Base-by-base conservation (phyloP, 306 rosid species). In the Quercus robur region DNA sequence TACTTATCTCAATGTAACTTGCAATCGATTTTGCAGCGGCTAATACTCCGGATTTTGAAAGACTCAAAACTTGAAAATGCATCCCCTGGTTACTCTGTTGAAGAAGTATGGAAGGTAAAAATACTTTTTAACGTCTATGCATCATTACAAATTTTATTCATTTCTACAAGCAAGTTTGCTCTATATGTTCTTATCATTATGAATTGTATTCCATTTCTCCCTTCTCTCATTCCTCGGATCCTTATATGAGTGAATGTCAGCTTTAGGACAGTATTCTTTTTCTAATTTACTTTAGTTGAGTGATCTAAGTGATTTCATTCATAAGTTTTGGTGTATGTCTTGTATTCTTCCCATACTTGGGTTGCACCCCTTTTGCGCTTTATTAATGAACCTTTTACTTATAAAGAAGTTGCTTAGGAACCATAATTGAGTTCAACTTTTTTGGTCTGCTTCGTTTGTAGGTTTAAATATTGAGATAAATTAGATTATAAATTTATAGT, bases 41-140 rank as follows among this genome's bases (percentile, higher is more conserved):
- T 95, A 77, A 44, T 95, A 73, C 87, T 81, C 69, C 86, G 81
- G 77, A 82, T 88, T 75, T 73, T 87, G 79, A 88, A 77, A 71
- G 89, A 84, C 63, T 77, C 15, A 77, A 74, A 33, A 61, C 68
- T 80, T 55, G 84, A 77, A 76, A 68, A 58, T 68, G 44, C 56
- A 56, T 77, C 90, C 75, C 77, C 79, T 80, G 75, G 77, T 82
- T 61, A 26, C 57, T 63, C 26, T 21, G 66, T 67, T 77, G 80
- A 88, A 71, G 84, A 75, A 72, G 79, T 78, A 67, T 89, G 88
- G 92, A 91, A 91, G 94, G 99, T 93, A 75, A 54, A n/a, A 17
- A 35, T 26, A 38, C 58, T 35, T 12, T 69, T 41, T 33, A 66
- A 41, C 52, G 9, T 58, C 41, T 73, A 5, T 58, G 26, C 56